Evolutionary conservation across 257 asterid genomes (phyloP).

Genomic region (Fraxinus pennsylvanica): DNA sequence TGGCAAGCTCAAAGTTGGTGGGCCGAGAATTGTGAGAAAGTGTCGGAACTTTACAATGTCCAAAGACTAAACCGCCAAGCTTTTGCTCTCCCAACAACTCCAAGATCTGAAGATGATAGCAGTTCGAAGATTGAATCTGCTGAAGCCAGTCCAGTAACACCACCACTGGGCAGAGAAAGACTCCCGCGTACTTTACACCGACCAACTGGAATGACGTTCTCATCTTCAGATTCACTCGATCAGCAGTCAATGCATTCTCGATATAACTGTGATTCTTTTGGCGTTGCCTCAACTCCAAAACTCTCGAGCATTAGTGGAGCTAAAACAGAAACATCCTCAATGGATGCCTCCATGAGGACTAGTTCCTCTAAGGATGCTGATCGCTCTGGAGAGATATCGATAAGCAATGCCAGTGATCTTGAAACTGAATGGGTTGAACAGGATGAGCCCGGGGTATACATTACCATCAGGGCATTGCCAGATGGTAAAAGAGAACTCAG

Average conservation of each 20-base stretch:
- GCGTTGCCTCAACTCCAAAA: slow-evolving; percentile 79
- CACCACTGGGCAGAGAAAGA: slow-evolving; percentile 70
- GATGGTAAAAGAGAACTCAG: slow-evolving; percentile 86
- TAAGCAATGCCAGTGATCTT: slow-evolving; percentile 86
- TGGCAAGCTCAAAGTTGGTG: slow-evolving; percentile 99
- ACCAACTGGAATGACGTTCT: slow-evolving; percentile 56
- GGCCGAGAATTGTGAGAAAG: slow-evolving; percentile 86
- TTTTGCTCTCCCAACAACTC: slow-evolving; percentile 75
- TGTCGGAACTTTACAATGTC: slow-evolving; percentile 90
- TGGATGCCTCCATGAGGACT: slow-evolving; percentile 78
- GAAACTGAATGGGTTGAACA: slow-evolving; percentile 95
- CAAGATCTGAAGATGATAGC: slow-evolving; percentile 75
- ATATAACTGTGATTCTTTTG: slow-evolving; percentile 60
- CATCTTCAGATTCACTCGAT: slow-evolving; percentile 68
- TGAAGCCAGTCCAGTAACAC: slow-evolving; percentile 83
- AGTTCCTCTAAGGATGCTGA: slow-evolving; percentile 83
- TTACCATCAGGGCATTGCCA: slow-evolving; percentile 81
- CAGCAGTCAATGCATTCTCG: slow-evolving; percentile 53
- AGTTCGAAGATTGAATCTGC: slow-evolving; percentile 64
- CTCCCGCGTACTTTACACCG: slow-evolving; percentile 59
- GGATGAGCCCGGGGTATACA: slow-evolving; percentile 92
- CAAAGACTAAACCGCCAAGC: slow-evolving; percentile 79
- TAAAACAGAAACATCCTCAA: slow-evolving; percentile 49
- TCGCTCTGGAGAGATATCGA: slow-evolving; percentile 74
- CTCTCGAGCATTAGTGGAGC: slow-evolving; percentile 72